Base-by-base conservation (phyloP, 2,329 filamentous ascomycete species). In the Colletotrichum sp. region DNA sequence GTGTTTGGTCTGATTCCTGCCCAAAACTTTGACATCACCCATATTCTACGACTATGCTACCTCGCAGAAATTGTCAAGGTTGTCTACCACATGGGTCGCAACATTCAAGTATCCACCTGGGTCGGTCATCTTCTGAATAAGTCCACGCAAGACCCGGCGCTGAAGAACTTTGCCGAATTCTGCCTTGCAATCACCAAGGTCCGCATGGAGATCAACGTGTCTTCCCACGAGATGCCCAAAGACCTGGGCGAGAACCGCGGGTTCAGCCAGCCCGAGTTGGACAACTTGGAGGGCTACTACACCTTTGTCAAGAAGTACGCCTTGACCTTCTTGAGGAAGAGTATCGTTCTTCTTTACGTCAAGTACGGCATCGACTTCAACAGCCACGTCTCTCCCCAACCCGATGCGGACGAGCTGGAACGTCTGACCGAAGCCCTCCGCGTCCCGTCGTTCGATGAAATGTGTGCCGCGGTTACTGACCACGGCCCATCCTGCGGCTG, bases 41-140 rank as follows among this genome's bases (percentile, higher is more conserved):
- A 98, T 83, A 84, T 99, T 68, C 85, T 99, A 66, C 93, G 94
- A 49, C 88, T 99, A 62, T 98, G 96, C 85, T 98, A 98, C 82
- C 89, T 98, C 71, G 95, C 95, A 4, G 97, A 99, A 85, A 92
- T 99, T 73, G 92, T 98, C 76, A 98, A 98, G 85, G 93, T 96
- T 8, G 90, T 95, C 18, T 89, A 89, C 77, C 88, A 91, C 80
- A 88, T 92, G 82, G 87, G 88, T 28, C 88, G 88, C 65, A 91
- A 91, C 80, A 88, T 92, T 63, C 87, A 90, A 0, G 82, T 86
- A 5, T 84, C 86, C 8, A 85, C 83, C 69, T 93, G 89, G 88
- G 81, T 90, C 13, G 84, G 86, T 30, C 84, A 84, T 59, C 84
- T 91, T 69, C 81, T 85, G 71, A 85, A 85, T 72, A 84, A 85